Percentiles rank a stretch among this genome's conserved stretches.
Evolutionary conservation across 345 rosid genomes (phyloP).

Genomic region (Citrus medica): DNA sequence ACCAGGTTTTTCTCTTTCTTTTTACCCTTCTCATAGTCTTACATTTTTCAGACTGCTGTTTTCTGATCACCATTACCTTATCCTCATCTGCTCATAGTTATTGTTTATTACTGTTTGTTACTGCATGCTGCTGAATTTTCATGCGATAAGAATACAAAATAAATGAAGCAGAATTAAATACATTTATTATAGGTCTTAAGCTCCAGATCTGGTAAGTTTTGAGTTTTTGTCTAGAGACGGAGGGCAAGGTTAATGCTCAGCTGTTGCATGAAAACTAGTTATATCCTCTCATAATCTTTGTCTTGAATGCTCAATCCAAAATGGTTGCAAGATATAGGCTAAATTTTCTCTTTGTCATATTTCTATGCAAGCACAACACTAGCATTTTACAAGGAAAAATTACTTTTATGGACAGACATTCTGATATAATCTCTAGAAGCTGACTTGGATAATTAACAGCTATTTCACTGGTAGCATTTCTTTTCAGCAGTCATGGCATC

Average conservation of each 20-base stretch:
- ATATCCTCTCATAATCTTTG: not conserved
- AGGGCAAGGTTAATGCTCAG: not conserved
- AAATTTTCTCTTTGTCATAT: not conserved
- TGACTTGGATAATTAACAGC: not conserved
- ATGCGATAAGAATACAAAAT: not conserved
- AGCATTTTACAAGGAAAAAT: not conserved
- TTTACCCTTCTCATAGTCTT: not conserved
- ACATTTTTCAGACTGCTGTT: not conserved
- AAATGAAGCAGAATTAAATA: not conserved
- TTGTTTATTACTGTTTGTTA: not conserved
- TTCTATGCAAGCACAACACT: not conserved
- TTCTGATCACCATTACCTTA: not conserved
- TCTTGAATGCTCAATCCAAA: not conserved
- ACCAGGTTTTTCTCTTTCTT: constrained; percentile 34
- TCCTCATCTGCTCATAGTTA: not conserved
- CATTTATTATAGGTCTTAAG: not conserved
- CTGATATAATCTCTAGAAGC: not conserved
- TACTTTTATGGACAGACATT: not conserved
- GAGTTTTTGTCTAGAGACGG: not conserved
- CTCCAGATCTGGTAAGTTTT: not conserved
- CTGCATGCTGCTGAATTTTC: not conserved
- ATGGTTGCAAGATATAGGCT: not conserved
- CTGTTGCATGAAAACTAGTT: not conserved
- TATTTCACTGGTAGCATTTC: not conserved
- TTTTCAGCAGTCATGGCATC: not conserved